Percentiles rank a stretch among this genome's conserved stretches.
Evolutionary conservation across 2,329 filamentous ascomycete species (phyloP).

Genomic region (Talaromyces rugulosus): DNA sequence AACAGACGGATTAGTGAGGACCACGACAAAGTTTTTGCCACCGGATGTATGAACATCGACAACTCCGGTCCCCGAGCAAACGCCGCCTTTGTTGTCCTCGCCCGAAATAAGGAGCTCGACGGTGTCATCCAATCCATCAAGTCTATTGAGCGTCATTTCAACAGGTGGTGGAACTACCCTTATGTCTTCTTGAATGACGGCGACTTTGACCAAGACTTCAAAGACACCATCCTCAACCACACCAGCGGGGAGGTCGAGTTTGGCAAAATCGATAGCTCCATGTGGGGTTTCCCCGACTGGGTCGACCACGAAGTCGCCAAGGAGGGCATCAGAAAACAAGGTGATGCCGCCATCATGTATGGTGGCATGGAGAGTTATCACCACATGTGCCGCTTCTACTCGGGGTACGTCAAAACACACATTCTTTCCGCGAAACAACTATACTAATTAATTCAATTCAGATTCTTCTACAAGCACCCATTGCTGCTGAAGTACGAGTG

Average conservation of each 20-base stretch:
- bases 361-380: constrained; percentile 98
- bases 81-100: constrained; percentile 91
- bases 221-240: constrained; percentile 80
- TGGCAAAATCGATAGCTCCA: constrained; percentile 81
- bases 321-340: constrained; percentile 94
- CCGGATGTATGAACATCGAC: constrained; percentile 74
- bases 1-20: constrained; percentile 91
- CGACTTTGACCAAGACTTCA: constrained; percentile 94
- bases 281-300: constrained; percentile 98
- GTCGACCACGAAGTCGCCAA: constrained; percentile 88
- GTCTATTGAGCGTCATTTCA: constrained; percentile 98
- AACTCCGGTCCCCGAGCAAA: constrained; percentile 79
- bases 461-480: constrained; percentile 96
- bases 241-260: constrained; percentile 87
- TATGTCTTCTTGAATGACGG: constrained; percentile 98
- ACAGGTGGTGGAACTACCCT: constrained; percentile 96
- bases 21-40: constrained; percentile 93
- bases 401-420: constrained; percentile 57
- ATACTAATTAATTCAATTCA: constrained; percentile 25
- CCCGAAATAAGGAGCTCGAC: constrained; percentile 91
- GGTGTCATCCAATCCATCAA: constrained; percentile 96
- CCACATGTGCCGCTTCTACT: constrained; percentile 99
- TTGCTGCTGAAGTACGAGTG: constrained; percentile 95
- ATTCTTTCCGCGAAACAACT: no score
- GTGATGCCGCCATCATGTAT: constrained; percentile 97